Evolutionary conservation across 2,329 filamentous ascomycete genomes (phyloP), one percentile per base, ranked within the genome.

Genomic region (Phaeomoniella chlamydospora): DNA sequence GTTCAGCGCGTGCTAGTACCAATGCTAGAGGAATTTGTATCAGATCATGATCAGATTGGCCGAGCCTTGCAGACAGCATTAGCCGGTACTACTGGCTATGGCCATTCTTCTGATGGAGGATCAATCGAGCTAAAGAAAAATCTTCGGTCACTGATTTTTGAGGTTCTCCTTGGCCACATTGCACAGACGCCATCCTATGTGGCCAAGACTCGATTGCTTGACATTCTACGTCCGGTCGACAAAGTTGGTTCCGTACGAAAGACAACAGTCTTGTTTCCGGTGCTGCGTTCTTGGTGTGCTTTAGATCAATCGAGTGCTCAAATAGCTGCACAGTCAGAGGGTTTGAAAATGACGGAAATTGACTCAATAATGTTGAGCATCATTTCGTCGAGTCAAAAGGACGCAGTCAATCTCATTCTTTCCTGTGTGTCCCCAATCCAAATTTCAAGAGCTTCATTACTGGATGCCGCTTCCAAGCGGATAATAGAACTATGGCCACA

Each of bases 1-100:
- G 50, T 90, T 1, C 67, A 73, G 14, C 65, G 72, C 14, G 66
- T 80, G 26, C 58, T 94, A n/a, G 55, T 84, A 14, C 83, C 83
- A 0, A 72, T 70, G 2, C 59, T 94, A 6, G 87, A 94, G 56
- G 90, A 94, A 56, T 92, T 80, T 49, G 68, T 88, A 3, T 72
- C 94, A 45, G 86, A 96, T 50, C 62, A 74, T 3, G 72, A 70
- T 17, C 77, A 90, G 41, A 67, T 94, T 31, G 62, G 69, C 16
- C 71, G 72, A 14, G 68, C 77, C 2, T 54, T 94, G 4, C 67
- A 72, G 40, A 67, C 64, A 18, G 58, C 68, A 0, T 53, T 90
- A 9, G 74, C 77, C 45, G 71, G 72, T 36, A 44, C 49, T 16
- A 39, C 43, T 38, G 50, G 32, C 45, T 45, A 42, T 39, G 44